Percentiles rank a stretch among this genome's conserved stretches.
These are phyloP conservation scores for Tolypocladium tundrense DNA, from an alignment of 2,329 filamentous ascomycete species.

Conservation along the genomic window DNA sequence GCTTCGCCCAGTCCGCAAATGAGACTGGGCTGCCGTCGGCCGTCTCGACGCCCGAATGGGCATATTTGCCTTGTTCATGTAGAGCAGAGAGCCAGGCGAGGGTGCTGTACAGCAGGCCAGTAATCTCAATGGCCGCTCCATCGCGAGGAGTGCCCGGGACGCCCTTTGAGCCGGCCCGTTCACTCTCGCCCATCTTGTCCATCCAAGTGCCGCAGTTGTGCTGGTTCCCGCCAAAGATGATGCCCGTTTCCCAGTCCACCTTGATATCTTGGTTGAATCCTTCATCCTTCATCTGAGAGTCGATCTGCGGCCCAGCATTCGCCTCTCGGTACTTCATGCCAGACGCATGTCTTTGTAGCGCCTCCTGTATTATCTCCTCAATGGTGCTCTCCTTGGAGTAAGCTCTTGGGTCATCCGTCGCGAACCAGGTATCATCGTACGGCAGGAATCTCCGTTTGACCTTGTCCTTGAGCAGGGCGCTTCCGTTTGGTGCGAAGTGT, in stretches of 20 bases:
- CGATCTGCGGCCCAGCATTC: constrained; percentile 80
- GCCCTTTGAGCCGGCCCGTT: constrained; percentile 82
- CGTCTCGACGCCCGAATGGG: constrained; percentile 62
- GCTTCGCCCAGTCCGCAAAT: constrained; percentile 67
- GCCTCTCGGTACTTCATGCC: constrained; percentile 91
- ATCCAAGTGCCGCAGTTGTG: constrained; percentile 98
- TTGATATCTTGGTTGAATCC: constrained; percentile 89
- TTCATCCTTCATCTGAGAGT: constrained; percentile 84
- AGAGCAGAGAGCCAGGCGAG: constrained; percentile 69
- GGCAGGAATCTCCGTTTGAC: constrained; percentile 82
- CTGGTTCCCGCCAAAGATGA: constrained; percentile 91
- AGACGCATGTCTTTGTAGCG: constrained; percentile 79
- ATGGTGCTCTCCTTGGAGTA: constrained; percentile 80
- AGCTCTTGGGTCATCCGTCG: constrained; percentile 67
- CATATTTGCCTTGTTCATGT: constrained; percentile 57
- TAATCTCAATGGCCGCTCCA: constrained; percentile 91
- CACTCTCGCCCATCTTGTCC: constrained; percentile 99
- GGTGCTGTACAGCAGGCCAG: constrained; percentile 82
- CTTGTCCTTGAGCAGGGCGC: constrained; percentile 61
- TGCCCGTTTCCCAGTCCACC: constrained; percentile 80
- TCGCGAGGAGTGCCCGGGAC: constrained; percentile 94
- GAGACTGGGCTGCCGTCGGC: constrained; percentile 51
- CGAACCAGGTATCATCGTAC: constrained; percentile 93
- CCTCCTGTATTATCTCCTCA: constrained; percentile 85
- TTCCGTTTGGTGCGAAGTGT: constrained; percentile 67